Conservation (phyloP, 768 basidiomycete species). For the Gloeostereum incarnatum region DNA sequence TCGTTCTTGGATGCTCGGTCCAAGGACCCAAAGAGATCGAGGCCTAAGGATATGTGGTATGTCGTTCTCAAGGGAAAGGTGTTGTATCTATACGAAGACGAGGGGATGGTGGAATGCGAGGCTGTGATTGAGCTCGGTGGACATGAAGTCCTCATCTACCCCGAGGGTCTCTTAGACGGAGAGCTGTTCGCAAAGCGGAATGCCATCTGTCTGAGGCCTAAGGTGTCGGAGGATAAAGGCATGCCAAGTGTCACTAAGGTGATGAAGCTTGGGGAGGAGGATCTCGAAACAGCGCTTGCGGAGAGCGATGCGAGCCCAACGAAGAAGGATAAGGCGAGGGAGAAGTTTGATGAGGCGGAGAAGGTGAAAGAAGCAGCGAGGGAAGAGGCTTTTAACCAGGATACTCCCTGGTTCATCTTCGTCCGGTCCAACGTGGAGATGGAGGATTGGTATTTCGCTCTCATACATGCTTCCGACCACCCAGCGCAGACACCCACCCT, state of each 20-base stretch:
- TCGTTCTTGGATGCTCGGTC: conserved; percentile 77
- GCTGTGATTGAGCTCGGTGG: conserved; percentile 81
- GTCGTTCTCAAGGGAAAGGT: conserved; percentile 87
- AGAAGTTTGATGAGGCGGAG: conserved; percentile 23
- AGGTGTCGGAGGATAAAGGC: conserved; percentile 19
- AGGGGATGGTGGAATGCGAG: conserved; percentile 82
- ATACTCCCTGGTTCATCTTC: conserved; percentile 90
- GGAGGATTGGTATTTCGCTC: conserved; percentile 93
- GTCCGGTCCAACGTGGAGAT: conserved; percentile 81
- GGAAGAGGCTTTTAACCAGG: conserved; percentile 40
- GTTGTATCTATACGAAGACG: conserved; percentile 90
- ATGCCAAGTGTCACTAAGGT: conserved; percentile 46
- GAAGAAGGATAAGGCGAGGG: conserved; percentile 28
- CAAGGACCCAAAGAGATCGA: conserved; percentile 73
- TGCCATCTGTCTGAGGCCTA: conserved; percentile 70
- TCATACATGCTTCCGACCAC: conserved; percentile 65
- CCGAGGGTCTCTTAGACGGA: conserved; percentile 69
- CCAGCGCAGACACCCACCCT: conserved; percentile 56
- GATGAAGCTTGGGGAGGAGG: conserved; percentile 30
- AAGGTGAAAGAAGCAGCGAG: conserved; percentile 34
- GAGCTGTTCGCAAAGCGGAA: conserved; percentile 90
- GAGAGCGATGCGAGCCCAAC: conserved; percentile 14
- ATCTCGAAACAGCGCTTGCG: conserved; percentile 20
- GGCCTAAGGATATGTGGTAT: conserved; percentile 91
- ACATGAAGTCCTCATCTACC: conserved; percentile 69